Conservation (phyloP, 2,329 filamentous ascomycete genomes). For the Colletotrichum sojae region DNA sequence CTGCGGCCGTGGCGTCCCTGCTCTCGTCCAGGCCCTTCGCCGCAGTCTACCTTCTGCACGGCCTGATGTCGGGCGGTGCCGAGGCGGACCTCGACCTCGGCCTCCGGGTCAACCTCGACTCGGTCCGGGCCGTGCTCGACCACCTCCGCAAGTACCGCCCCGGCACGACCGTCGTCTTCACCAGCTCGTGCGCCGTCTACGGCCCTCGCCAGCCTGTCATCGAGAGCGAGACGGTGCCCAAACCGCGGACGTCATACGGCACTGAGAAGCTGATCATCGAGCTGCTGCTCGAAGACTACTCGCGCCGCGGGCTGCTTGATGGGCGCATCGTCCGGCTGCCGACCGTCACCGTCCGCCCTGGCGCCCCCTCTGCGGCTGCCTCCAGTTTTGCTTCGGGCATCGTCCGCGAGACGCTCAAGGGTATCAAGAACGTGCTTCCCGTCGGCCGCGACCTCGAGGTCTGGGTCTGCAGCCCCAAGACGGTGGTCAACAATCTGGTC, state of each 20-base stretch:
- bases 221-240: conserved; percentile 59
- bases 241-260: conserved; percentile 72
- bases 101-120: conserved; percentile 71
- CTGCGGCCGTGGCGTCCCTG: conserved; percentile 47
- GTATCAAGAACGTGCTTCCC: conserved; percentile 59
- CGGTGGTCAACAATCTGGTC: conserved; percentile 61
- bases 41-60: conserved; percentile 72
- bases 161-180: conserved; percentile 69
- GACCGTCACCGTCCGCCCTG: conserved; percentile 73
- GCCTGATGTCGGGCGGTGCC: conserved; percentile 74
- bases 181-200: conserved; percentile 73
- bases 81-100: conserved; percentile 71
- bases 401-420: conserved; percentile 71
- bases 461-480: conserved; percentile 65
- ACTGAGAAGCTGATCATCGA: conserved; percentile 75
- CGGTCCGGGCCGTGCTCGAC: conserved; percentile 68
- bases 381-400: conserved; percentile 74
- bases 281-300: conserved; percentile 67
- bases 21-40: conserved; percentile 51
- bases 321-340: conserved; percentile 72
- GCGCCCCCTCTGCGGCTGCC: conserved; percentile 72
- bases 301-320: conserved; percentile 68
- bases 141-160: conserved; percentile 60
- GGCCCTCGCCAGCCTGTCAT: conserved; percentile 59
- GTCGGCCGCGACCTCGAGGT: conserved; percentile 59